phyloP scores from a whole-genome alignment of 495 filamentous ascomycete species.

The Talaromyces stipitatus region DNA sequence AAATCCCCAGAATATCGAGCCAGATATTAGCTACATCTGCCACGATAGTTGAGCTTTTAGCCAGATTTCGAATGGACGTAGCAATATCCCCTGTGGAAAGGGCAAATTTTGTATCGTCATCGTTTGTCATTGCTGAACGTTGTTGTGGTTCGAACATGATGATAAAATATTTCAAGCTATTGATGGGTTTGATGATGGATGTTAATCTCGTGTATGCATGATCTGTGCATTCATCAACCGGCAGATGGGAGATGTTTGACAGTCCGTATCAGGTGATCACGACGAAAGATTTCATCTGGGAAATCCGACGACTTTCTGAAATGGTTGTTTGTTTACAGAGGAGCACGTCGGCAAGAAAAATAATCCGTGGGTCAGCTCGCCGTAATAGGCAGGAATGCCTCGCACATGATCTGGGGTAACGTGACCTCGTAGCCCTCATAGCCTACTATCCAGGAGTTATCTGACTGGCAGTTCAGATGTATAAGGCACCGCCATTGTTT shows the following conservation, averaged over 20 bases:
- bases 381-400: neutral
- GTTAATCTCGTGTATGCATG: neutral
- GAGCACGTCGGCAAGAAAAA: neutral
- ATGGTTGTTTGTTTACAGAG: neutral
- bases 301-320: neutral
- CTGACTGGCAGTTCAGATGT: too few relatives aligned
- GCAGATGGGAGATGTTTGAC: neutral
- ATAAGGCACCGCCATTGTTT: too few relatives aligned
- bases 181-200: neutral
- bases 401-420: neutral
- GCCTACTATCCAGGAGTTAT: too few relatives aligned
- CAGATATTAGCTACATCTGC: neutral
- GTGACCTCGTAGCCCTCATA: too few relatives aligned
- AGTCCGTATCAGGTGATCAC: neutral
- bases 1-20: neutral
- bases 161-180: neutral
- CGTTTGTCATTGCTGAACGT: neutral
- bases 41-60: neutral
- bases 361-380: neutral
- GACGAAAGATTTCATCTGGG: neutral
- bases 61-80: neutral
- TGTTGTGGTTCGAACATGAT: too few relatives aligned
- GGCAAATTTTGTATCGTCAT: neutral
- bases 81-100: neutral
- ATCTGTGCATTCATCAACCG: neutral